A percentile compares a stretch with the other conserved stretches of the same genome.
These are phyloP conservation scores for Oryza australiensis DNA, from an alignment of 176 grass and related monocot genomes.

Conservation along the genomic window DNA sequence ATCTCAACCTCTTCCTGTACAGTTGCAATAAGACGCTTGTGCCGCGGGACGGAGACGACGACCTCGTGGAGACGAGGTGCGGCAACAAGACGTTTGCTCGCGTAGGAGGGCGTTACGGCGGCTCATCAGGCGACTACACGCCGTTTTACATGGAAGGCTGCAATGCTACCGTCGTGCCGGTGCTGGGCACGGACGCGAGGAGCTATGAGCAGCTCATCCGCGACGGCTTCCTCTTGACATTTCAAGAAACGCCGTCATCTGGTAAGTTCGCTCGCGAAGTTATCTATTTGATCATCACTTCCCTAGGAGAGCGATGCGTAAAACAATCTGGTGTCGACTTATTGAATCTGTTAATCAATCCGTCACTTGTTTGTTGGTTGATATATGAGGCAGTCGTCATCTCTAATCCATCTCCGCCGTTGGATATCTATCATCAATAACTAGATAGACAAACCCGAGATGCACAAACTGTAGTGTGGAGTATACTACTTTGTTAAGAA, in stretches of 20 bases:
- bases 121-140: neutral
- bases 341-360: neutral
- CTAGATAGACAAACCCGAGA: too few species aligned
- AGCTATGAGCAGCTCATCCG: neutral
- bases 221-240: slow-evolving; percentile 26
- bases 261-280: neutral
- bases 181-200: neutral
- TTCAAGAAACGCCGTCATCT: neutral
- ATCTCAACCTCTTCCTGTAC: slow-evolving; percentile 43
- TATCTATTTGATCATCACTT: neutral
- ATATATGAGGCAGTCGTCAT: neutral
- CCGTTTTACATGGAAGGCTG: neutral
- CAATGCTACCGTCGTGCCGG: neutral
- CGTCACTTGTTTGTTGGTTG: neutral
- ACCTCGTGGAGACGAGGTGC: neutral
- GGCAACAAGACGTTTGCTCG: neutral
- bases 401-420: neutral
- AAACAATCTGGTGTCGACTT: neutral
- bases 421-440: too few species aligned
- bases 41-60: fast-evolving
- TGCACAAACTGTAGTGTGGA: too few species aligned
- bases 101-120: neutral
- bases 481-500: too few species aligned
- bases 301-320: neutral
- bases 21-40: neutral